These are phyloP conservation scores for Ascochyta lentis DNA, from an alignment of 2,329 filamentous ascomycete genomes.

Conservation along the genomic window DNA sequence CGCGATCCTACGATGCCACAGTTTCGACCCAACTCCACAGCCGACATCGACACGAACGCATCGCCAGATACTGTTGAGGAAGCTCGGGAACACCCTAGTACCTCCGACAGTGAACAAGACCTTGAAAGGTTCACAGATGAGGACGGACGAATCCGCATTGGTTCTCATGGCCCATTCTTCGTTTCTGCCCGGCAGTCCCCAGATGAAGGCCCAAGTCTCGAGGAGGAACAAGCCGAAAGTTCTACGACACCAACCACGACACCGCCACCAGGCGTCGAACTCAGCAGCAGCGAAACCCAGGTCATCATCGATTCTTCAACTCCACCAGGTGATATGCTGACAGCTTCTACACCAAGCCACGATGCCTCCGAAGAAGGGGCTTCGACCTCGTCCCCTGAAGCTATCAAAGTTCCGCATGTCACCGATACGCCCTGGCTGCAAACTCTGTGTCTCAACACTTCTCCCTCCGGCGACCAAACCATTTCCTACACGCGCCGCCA, in stretches of 20 bases:
- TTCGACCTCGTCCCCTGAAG: background rate
- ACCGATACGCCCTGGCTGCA: conserved; percentile 26
- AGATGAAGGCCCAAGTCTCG: background rate
- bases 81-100: background rate
- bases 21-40: conserved; percentile 65
- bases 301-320: background rate
- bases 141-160: conserved; percentile 8
- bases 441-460: background rate
- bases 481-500: conserved; percentile 3
- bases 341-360: background rate
- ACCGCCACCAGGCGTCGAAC: background rate
- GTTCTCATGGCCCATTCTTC: conserved; percentile 4
- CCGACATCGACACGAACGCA: conserved; percentile 12
- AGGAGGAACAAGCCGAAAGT: background rate
- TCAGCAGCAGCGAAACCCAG: background rate
- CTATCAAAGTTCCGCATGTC: conserved; percentile 14
- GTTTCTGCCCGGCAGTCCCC: background rate
- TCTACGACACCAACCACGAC: background rate
- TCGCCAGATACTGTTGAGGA: background rate
- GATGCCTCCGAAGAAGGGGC: background rate
- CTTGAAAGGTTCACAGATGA: conserved; percentile 9
- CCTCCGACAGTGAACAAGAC: background rate
- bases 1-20: conserved; percentile 72
- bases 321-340: background rate
- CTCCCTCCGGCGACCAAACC: background rate